These are phyloP conservation scores for Kodamaea fukazawae DNA, from an alignment of 805 yeast genomes.

Conservation along the genomic window DNA sequence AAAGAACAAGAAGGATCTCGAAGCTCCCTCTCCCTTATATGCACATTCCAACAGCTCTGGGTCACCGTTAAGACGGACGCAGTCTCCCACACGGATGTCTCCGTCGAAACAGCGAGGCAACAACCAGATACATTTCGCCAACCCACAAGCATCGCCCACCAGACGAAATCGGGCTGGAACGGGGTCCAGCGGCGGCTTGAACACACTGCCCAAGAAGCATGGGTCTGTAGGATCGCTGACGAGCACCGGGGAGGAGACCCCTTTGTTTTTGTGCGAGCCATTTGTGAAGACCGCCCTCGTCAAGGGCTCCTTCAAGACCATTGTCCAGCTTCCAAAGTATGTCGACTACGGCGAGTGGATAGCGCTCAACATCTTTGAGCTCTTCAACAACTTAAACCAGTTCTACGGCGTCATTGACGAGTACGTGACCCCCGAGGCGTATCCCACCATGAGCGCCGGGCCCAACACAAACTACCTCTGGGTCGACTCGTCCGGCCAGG, in stretches of 20 bases:
- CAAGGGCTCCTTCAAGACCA: slow-evolving; percentile 93
- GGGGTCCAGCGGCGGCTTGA: background rate
- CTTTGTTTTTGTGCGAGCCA: slow-evolving; percentile 85
- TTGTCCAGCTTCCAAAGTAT: slow-evolving; percentile 90
- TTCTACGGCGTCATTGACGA: slow-evolving; percentile 90
- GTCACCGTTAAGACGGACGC: slow-evolving; percentile 35
- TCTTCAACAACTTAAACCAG: slow-evolving; percentile 79
- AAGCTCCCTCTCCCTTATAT: slow-evolving; percentile 30
- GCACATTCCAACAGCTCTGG: slow-evolving; percentile 31
- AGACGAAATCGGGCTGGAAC: slow-evolving; percentile 13
- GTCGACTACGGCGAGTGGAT: slow-evolving; percentile 96
- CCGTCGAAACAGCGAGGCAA: slow-evolving; percentile 33
- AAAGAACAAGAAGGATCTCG: slow-evolving; percentile 40
- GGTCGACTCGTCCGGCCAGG: slow-evolving; percentile 76
- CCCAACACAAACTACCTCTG: slow-evolving; percentile 87
- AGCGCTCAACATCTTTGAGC: slow-evolving; percentile 87
- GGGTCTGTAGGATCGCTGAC: slow-evolving; percentile 1
- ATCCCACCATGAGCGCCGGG: slow-evolving; percentile 95
- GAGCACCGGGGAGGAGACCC: slow-evolving; percentile 22
- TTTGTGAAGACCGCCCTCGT: slow-evolving; percentile 92
- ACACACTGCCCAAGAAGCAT: slow-evolving; percentile 13
- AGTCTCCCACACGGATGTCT: slow-evolving; percentile 41
- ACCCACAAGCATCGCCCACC: slow-evolving; percentile 25
- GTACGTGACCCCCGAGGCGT: slow-evolving; percentile 83
- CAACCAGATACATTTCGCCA: slow-evolving; percentile 21